A percentile compares a stretch with the other conserved stretches of the same genome.
These are phyloP conservation scores for Neostapfia colusana DNA, from an alignment of 176 grass and related monocot genomes.

Conservation along the genomic window DNA sequence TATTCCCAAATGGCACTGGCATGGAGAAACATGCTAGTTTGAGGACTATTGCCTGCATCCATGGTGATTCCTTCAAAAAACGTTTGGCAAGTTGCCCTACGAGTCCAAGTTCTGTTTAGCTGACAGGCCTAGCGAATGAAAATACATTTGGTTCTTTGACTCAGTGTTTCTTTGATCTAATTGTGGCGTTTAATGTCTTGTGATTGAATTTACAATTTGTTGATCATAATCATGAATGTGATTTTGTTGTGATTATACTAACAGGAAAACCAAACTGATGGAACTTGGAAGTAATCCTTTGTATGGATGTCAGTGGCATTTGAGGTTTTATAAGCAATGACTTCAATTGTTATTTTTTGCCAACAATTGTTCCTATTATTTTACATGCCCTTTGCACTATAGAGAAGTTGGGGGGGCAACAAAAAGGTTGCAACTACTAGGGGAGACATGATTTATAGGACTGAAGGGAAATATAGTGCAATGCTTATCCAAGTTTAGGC, in stretches of 20 bases:
- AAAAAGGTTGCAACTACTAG: background rate
- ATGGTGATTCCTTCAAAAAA: constrained; percentile 19
- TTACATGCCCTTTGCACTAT: background rate
- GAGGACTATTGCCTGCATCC: constrained; percentile 24
- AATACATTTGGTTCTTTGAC: background rate
- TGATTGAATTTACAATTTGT: background rate
- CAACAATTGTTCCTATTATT: background rate
- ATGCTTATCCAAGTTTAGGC: background rate
- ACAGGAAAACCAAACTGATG: background rate
- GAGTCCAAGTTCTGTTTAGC: background rate
- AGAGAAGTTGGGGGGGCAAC: background rate
- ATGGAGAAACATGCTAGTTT: background rate
- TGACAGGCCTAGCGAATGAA: background rate
- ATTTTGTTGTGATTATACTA: background rate
- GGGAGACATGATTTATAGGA: constrained; percentile 13
- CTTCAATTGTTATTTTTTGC: background rate
- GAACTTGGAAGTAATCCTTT: constrained; percentile 11
- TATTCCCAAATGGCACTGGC: background rate
- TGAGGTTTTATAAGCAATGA: background rate
- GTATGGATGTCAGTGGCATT: constrained; percentile 6
- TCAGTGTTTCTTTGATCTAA: background rate
- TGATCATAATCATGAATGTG: background rate
- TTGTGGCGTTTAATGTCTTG: background rate
- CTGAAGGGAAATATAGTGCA: constrained; percentile 22
- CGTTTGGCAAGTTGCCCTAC: constrained; percentile 7